A percentile compares a stretch with the other conserved stretches of the same genome.
These are phyloP conservation scores for Ogataea nonfermentans DNA, from an alignment of 805 yeast genomes.

Conservation along the genomic window DNA sequence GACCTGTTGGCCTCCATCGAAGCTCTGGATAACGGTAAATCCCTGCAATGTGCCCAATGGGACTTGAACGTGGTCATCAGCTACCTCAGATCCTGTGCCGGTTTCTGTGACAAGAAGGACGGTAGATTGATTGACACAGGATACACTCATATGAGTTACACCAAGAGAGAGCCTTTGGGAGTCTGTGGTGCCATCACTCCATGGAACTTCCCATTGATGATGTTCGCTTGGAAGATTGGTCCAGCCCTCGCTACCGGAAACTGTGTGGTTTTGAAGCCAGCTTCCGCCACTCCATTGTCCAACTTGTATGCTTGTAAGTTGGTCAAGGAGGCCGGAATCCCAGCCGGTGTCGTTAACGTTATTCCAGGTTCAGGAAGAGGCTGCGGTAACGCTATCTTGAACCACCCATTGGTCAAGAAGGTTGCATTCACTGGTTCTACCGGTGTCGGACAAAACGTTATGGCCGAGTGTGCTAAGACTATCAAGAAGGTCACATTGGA, in stretches of 20 bases:
- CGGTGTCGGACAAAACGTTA: conserved; percentile 74
- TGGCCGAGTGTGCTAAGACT: conserved; percentile 66
- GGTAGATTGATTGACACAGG: conserved; percentile 80
- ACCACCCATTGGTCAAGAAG: conserved; percentile 81
- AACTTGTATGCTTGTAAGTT: conserved; percentile 73
- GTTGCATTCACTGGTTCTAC: conserved; percentile 96
- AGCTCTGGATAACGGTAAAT: conserved; percentile 87
- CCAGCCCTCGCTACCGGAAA: conserved; percentile 93
- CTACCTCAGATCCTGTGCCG: conserved; percentile 82
- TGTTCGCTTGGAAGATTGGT: conserved; percentile 94
- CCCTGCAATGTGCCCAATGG: conserved; percentile 64
- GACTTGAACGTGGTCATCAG: conserved; percentile 70
- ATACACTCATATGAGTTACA: conserved; percentile 66
- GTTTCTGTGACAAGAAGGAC: conserved; percentile 84
- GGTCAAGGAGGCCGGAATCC: conserved; percentile 80
- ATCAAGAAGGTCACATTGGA: conserved; percentile 81
- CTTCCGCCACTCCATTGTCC: conserved; percentile 89
- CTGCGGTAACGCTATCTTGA: conserved; percentile 77
- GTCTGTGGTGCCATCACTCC: conserved; percentile 96
- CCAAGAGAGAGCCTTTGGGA: conserved; percentile 88
- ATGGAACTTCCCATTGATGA: conserved; percentile 94
- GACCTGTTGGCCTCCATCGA: conserved; percentile 79
- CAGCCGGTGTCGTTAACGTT: conserved; percentile 87
- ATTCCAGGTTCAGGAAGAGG: conserved; percentile 83
- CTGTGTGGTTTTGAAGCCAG: conserved; percentile 83